Base-by-base conservation (phyloP, 768 basidiomycete species). In the Lactarius trivialis region DNA sequence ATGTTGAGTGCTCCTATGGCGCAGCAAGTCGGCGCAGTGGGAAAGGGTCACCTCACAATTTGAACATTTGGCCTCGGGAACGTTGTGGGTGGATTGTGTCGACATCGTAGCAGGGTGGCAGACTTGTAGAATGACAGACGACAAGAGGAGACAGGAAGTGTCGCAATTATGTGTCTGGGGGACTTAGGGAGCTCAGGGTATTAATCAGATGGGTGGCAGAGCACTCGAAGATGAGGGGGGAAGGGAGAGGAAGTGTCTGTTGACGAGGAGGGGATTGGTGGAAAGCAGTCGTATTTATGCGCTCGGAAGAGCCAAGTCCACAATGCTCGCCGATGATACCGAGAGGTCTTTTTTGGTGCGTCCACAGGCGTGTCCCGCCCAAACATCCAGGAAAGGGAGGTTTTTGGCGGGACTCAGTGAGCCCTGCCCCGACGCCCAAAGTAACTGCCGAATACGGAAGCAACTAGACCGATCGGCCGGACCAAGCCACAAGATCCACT, bases 321-420 rank as follows among this genome's bases (percentile, higher is more conserved):
- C n/a, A 12, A 51, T 11, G 19, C 7, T 32, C 48, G 41, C 32
- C 53, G 63, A 32, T 19, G 37, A 51, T 5, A 32, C 53, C 63
- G 54, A 28, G 24, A 19, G 24, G 12, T 55, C 48, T 26, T 43
- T n/a, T 39, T 14, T 37, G 50, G 62, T 51, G 39, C 37, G 54
- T 54, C 62, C 39, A 60, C 58, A 60, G 58, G 14, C 30, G 53
- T 48, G 50, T 30, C 24, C 58, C 1, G 37, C 28, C 43, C 57
- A 59, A 63, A 63, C 51, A 54, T 1, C 32, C 54, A 36, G 39
- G 12, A 56, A 64, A 36, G 63, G 63, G 5, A 64, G 19, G 48
- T 60, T 5, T 30, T 60, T 19, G n/a, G 37, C 3, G 17, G 48
- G 45, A 28, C 58, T n/a, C 21, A 54, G n/a, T n/a, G n/a, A n/a